A percentile compares a stretch with the other conserved stretches of the same genome.
Conservation (phyloP, 352 stramenopile genomes). For the Pseudoperonospora humuli region DNA sequence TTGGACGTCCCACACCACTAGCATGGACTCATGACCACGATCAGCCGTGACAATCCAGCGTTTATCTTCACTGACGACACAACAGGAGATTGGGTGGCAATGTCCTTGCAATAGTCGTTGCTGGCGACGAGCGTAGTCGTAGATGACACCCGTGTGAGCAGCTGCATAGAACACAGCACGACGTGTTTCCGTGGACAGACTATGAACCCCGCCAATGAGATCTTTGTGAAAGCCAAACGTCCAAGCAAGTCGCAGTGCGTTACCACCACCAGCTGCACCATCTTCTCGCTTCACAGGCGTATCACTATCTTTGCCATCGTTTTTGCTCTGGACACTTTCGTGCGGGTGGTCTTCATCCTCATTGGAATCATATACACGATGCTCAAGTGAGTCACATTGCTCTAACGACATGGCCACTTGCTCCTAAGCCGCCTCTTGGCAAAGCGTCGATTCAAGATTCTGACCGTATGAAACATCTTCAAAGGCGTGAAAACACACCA, state of each 20-base stretch:
- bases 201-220: slow-evolving; percentile 81
- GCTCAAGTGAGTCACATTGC: too few species aligned
- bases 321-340: too few species aligned
- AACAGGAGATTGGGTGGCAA: slow-evolving; percentile 88
- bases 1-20: slow-evolving; percentile 87
- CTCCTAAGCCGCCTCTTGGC: too few species aligned
- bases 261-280: slow-evolving; percentile 14
- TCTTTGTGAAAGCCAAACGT: slow-evolving; percentile 91
- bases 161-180: slow-evolving; percentile 87
- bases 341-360: neutral
- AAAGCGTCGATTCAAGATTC: too few species aligned
- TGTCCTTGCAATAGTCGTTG: slow-evolving; percentile 88
- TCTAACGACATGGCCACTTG: too few species aligned
- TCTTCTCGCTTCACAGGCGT: slow-evolving; percentile 1
- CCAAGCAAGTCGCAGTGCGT: slow-evolving; percentile 69
- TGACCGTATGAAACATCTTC: too few species aligned
- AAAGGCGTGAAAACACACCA: too few species aligned
- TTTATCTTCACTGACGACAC: slow-evolving; percentile 84
- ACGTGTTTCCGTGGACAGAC: slow-evolving; percentile 50
- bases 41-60: slow-evolving; percentile 90
- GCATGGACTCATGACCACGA: slow-evolving; percentile 66
- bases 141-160: slow-evolving; percentile 89
- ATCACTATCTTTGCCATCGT: neutral
- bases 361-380: too few species aligned
- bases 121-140: slow-evolving; percentile 82